phyloP scores from a whole-genome alignment of 192 early-diverging fungal species.

The Dissophora globulifera region DNA sequence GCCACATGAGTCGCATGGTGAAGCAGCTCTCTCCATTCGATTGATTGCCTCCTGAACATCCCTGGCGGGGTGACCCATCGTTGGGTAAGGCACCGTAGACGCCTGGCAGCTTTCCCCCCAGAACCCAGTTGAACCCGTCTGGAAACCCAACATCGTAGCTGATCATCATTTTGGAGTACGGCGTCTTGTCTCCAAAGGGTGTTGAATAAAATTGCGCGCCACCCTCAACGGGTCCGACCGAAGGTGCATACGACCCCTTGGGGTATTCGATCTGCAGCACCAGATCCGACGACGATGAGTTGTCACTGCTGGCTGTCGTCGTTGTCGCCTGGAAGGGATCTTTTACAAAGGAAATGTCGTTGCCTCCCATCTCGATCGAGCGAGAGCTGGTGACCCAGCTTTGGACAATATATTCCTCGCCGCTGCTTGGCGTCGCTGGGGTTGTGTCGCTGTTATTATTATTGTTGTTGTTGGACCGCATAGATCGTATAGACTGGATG shows the following conservation, averaged over 20 bases:
- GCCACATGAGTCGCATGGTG: constrained; percentile 63
- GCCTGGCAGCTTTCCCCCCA: constrained; percentile 62
- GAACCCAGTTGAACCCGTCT: constrained; percentile 53
- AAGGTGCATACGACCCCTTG: constrained; percentile 56
- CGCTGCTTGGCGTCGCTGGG: background rate
- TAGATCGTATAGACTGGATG: too few relatives aligned
- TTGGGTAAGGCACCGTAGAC: constrained; percentile 56
- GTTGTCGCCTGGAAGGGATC: constrained; percentile 46
- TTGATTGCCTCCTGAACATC: constrained; percentile 58
- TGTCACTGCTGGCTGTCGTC: background rate
- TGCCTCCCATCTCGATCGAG: constrained; percentile 36
- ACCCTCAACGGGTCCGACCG: constrained; percentile 24
- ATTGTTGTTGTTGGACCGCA: background rate
- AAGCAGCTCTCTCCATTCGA: constrained; percentile 54
- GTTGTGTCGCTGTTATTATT: background rate
- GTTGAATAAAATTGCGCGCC: constrained; percentile 57
- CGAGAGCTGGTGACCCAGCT: constrained; percentile 32
- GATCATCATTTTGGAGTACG: constrained; percentile 54
- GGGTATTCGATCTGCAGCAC: constrained; percentile 54
- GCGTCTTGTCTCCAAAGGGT: constrained; percentile 47
- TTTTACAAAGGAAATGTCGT: constrained; percentile 35
- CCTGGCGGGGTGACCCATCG: constrained; percentile 33
- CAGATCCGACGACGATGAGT: background rate
- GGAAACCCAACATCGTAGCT: constrained; percentile 59
- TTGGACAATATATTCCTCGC: constrained; percentile 19